Conservation (phyloP, 768 basidiomycete genomes). For the Steccherinum ochraceum region DNA sequence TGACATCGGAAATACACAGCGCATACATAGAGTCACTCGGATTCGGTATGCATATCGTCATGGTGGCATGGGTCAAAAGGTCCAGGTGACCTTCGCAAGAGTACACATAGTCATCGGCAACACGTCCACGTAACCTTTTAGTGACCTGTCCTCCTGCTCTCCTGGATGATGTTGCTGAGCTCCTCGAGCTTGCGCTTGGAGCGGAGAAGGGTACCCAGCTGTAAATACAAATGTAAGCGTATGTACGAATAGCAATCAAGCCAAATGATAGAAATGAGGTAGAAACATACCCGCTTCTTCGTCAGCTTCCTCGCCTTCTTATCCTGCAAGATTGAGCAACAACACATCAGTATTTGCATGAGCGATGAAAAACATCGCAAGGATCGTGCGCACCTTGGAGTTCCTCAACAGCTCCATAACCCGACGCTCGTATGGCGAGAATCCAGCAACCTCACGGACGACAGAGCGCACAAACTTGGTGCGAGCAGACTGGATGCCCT, state of each 20-base stretch:
- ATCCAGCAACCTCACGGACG: constrained; percentile 95
- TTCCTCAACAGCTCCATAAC: constrained; percentile 98
- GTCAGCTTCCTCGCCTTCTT: constrained; percentile 99
- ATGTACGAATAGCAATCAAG: constrained; percentile 3
- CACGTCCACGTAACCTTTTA: constrained; percentile 17
- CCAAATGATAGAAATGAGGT: background rate
- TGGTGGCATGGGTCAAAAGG: constrained; percentile 14
- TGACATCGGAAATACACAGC: constrained; percentile 3
- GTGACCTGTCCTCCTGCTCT: constrained; percentile 73
- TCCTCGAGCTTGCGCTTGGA: constrained; percentile 99
- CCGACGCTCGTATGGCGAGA: constrained; percentile 95
- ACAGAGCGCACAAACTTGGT: constrained; percentile 92
- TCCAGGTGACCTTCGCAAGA: constrained; percentile 7
- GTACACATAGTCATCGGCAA: background rate
- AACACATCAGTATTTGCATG: background rate
- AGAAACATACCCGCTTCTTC: constrained; percentile 89
- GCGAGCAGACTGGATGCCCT: constrained; percentile 85
- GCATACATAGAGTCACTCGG: constrained; percentile 19
- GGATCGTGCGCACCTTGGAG: constrained; percentile 66
- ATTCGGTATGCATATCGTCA: constrained; percentile 4
- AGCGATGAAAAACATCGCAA: no score
- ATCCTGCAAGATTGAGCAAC: constrained; percentile 48
- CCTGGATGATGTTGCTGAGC: constrained; percentile 85
- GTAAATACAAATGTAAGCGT: constrained; percentile 9
- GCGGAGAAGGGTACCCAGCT: constrained; percentile 97